Conservation (phyloP, 1,284 basidiomycete species). For the Papiliotrema flavescens region DNA sequence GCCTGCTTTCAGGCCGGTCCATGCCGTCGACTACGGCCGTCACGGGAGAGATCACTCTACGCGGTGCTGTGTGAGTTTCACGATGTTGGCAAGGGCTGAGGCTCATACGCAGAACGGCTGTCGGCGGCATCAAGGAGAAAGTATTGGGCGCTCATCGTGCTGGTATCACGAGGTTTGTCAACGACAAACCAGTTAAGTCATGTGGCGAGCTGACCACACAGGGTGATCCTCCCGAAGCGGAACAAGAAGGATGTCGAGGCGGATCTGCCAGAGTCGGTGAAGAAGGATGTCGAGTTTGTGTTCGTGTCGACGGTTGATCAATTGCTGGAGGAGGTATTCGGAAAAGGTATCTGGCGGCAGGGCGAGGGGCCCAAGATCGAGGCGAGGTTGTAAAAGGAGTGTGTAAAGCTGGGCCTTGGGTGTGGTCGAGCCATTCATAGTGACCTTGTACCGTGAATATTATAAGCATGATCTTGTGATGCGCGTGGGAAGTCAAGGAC, state of each 20-base stretch:
- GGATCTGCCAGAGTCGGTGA: conserved; percentile 85
- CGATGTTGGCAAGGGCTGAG: background rate
- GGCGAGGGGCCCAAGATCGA: conserved; percentile 13
- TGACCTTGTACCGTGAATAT: too few species aligned
- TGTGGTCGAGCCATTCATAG: too few species aligned
- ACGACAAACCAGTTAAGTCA: too few species aligned
- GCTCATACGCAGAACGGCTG: conserved; percentile 56
- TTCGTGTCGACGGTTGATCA: conserved; percentile 48
- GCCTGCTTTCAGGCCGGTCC: conserved; percentile 73
- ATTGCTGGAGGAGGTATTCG: conserved; percentile 39
- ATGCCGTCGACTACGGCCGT: conserved; percentile 82
- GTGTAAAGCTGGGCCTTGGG: too few species aligned
- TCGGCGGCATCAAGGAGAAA: conserved; percentile 91
- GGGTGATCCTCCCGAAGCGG: conserved; percentile 69
- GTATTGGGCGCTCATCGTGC: conserved; percentile 88
- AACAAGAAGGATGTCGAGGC: conserved; percentile 86
- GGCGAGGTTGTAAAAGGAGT: conserved; percentile 17
- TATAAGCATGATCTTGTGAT: too few species aligned
- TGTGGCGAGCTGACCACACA: conserved; percentile 17
- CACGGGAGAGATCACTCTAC: conserved; percentile 90
- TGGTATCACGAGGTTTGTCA: conserved; percentile 66
- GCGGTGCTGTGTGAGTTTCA: conserved; percentile 66
- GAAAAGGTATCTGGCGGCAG: conserved; percentile 21
- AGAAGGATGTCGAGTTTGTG: conserved; percentile 78
- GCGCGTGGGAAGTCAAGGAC: too few species aligned